Conservation (phyloP, 129 eudicot genomes). For the Chrysanthemum makinoi region DNA sequence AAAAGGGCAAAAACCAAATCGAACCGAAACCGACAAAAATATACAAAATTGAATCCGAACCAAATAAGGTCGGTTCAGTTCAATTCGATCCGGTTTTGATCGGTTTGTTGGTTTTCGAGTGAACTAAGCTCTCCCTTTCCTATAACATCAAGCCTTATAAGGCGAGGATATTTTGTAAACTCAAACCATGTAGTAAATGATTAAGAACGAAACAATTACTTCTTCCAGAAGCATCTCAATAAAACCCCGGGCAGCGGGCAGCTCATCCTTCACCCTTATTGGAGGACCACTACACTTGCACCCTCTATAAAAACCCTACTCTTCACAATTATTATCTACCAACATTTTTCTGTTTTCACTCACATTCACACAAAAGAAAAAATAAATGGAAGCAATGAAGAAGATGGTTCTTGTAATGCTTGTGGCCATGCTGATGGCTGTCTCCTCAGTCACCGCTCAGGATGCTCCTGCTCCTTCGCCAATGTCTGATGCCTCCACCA, state of each 20-base stretch:
- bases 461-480: slow-evolving; percentile 38
- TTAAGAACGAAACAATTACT: too few species aligned
- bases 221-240: neutral
- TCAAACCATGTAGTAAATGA: too few species aligned
- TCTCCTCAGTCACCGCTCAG: slow-evolving; percentile 28
- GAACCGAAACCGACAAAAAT: too few species aligned
- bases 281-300: slow-evolving; percentile 24
- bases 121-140: too few species aligned
- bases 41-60: too few species aligned
- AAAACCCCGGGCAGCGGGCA: slow-evolving; percentile 29
- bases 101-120: too few species aligned
- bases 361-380: neutral
- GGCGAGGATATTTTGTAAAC: too few species aligned
- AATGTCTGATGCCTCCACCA: slow-evolving; percentile 23
- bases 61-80: too few species aligned
- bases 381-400: slow-evolving; percentile 27
- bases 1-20: too few species aligned
- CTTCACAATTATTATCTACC: neutral
- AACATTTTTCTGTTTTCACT: neutral
- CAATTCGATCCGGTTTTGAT: too few species aligned
- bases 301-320: slow-evolving; percentile 21
- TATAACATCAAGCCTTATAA: too few species aligned
- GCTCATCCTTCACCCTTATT: neutral
- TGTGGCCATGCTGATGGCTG: slow-evolving; percentile 9
- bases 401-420: slow-evolving; percentile 18